Evolutionary conservation across 345 rosid genomes (phyloP).

Genomic region (Eucalyptus cloeziana): DNA sequence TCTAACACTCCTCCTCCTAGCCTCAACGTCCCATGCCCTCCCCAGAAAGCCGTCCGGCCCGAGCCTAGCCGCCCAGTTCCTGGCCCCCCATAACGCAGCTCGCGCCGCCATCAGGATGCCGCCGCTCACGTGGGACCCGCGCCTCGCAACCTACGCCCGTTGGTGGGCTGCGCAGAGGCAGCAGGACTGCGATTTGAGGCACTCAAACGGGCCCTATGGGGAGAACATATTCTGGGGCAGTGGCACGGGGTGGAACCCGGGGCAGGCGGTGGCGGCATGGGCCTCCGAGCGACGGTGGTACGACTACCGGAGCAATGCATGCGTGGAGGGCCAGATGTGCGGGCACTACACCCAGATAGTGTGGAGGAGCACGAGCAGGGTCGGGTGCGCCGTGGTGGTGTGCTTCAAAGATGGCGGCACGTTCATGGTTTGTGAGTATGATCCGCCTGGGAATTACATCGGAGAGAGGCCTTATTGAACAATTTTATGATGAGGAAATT

Average conservation of each 20-base stretch:
- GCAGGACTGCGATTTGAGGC: constrained; percentile 51
- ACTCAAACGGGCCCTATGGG: constrained; percentile 77
- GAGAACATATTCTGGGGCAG: constrained; percentile 98
- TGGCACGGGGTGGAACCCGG: constrained; percentile 58
- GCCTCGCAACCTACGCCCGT: constrained; percentile 35
- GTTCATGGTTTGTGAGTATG: constrained; percentile 86
- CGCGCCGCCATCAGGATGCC: constrained; percentile 35
- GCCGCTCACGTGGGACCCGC: constrained; percentile 48
- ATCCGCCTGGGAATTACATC: constrained; percentile 88
- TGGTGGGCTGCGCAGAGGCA: constrained; percentile 60
- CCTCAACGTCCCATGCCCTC: neutral
- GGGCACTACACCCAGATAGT: constrained; percentile 94
- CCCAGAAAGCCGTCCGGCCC: neutral
- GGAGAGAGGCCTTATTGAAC: constrained; percentile 80
- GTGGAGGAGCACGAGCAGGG: constrained; percentile 45
- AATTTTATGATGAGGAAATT: neutral
- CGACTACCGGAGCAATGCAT: constrained; percentile 42
- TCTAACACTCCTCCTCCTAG: neutral
- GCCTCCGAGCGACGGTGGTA: constrained; percentile 49
- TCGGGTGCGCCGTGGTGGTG: constrained; percentile 63
- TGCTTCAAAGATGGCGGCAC: constrained; percentile 49
- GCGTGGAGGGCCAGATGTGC: constrained; percentile 40
- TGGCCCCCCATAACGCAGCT: constrained; percentile 62
- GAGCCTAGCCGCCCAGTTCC: constrained; percentile 21
- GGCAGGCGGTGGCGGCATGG: constrained; percentile 62